A percentile compares a stretch with the other conserved stretches of the same genome.
Evolutionary conservation across 768 basidiomycete genomes (phyloP).

Genomic region (Rhodotorula sphaerocarpa): DNA sequence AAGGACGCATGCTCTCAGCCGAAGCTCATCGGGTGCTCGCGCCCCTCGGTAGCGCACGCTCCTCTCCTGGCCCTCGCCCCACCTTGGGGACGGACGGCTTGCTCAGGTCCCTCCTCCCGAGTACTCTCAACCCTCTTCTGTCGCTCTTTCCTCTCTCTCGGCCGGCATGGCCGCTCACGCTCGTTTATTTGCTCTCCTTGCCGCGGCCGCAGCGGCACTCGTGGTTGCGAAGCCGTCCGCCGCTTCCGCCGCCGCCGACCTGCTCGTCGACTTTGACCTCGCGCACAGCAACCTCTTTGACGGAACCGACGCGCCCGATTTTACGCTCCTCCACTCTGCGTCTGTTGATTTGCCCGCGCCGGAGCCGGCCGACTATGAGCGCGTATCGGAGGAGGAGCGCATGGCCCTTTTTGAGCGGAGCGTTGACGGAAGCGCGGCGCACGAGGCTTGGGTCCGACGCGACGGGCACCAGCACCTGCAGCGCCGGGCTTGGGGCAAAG

Average conservation of each 20-base stretch:
- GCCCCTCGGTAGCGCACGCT: background rate
- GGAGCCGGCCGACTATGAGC: constrained; percentile 23
- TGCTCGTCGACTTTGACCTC: background rate
- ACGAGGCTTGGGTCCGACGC: background rate
- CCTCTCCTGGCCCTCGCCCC: background rate
- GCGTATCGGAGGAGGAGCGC: constrained; percentile 1
- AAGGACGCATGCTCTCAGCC: too few species aligned
- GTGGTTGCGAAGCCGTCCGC: background rate
- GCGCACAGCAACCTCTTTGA: constrained; percentile 3
- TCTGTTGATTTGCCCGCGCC: constrained; percentile 8
- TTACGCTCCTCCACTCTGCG: background rate
- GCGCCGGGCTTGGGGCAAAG: constrained; percentile 1
- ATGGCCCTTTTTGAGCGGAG: constrained; percentile 7
- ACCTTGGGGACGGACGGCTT: too few species aligned
- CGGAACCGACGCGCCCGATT: background rate
- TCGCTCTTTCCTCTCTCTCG: background rate
- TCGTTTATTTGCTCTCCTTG: background rate
- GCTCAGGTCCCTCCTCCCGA: too few species aligned
- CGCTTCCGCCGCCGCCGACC: background rate
- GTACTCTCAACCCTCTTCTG: background rate
- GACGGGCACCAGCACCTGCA: background rate
- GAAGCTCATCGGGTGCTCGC: background rate
- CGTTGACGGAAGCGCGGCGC: background rate
- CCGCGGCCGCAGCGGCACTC: background rate
- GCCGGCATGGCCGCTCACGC: background rate